Evolutionary conservation across 2,329 filamentous ascomycete genomes (phyloP), one percentile per base, ranked within the genome.

Genomic region (Cadophora malorum): DNA sequence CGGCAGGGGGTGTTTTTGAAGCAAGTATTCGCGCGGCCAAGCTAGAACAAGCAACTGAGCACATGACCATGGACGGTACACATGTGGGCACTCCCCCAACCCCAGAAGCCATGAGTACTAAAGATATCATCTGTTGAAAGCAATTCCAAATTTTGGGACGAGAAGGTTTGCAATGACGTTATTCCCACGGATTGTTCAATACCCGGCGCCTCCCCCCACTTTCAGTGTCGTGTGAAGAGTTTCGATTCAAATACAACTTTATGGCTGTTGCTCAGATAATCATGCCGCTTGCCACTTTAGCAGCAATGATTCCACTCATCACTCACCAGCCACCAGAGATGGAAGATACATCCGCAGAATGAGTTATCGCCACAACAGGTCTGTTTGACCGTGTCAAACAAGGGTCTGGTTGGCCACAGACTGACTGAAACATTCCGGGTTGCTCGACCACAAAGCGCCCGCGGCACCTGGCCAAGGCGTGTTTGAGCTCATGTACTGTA

Each of bases 31-130:
- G 25, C 59, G 59, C 38, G 25, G n/a, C 59, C 14, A 50, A 38
- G 25, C 19, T 23, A 47, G 47, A 62, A 49, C 59, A 62, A 62
- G 59, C 59, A 62, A 62, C 45, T 35, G 41, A 62, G 25, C 59
- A 62, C 45, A 28, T 41, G 28, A 62, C 16, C 50, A 53, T 7
- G 8, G 3, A 23, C 14, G 2, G 4, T 45, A 5, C 50, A 21
- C n/a, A 1, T n/a, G 2, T 6, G 19, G 19, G n/a, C 45, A 49
- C 45, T 21, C 45, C 19, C 25, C 14, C 52, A 55, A 10, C 52
- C 50, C 50, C 12, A 55, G 52, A 9, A 16, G 25, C 12, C 14
- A 55, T 55, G 25, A 25, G 1, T 33, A 16, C 52, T 33, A 16
- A 38, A 21, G 55, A 38, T 38, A 23, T 21, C 19, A 58, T 14